Evolutionary conservation across 163 green algal genomes (phyloP), one percentile per base, ranked within the genome.

Genomic region (Coccomyxa subellipsoidea): DNA sequence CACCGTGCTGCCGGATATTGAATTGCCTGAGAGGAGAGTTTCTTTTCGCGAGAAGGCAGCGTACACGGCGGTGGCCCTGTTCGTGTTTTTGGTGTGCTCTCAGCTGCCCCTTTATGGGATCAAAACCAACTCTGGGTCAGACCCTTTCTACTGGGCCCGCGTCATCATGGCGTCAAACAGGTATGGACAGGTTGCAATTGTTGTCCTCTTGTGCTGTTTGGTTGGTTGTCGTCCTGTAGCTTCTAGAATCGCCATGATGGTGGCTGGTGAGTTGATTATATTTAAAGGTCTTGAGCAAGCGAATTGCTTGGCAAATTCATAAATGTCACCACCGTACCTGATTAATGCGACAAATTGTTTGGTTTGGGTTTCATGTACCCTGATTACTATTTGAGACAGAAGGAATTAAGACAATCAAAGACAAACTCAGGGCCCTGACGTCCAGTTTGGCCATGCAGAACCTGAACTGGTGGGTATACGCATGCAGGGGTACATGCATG

Each of bases 41-140:
- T 92, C 94, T 9, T 98, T 99, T 89, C 90, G 92, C 66, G 93
- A 98, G 83, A 95, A 95, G 79, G 90, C 94, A 32, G 83, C 98
- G 0, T 99, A 99, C 93, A 99, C 97, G 0, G 91, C 93, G 0
- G 92, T 98, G 15, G 96, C 95, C 25, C 91, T 99, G 37, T 98
- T 98, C 78, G 97, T 99, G 83, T 99, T 99, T 88, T 92, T 99
- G 39, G 97, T 99, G 0, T 99, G 97, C 90, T 97, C 92, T 23
- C 97, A 99, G 88, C 93, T 99, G 70, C 97, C 97, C 21, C 93
- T 99, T 4, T 99, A 99, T 91, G 97, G 97, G 81, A 98, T 99
- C 84, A 94, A 98, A 82, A 94, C 93, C 40, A 95, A 94, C 83
- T 90, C 86, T 31, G 93, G 94, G 69, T 93, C 93, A 7, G 97